A percentile compares a stretch with the other conserved stretches of the same genome.
Conservation (phyloP, 192 early-diverging fungal genomes). For the Lobosporangium transversale region DNA sequence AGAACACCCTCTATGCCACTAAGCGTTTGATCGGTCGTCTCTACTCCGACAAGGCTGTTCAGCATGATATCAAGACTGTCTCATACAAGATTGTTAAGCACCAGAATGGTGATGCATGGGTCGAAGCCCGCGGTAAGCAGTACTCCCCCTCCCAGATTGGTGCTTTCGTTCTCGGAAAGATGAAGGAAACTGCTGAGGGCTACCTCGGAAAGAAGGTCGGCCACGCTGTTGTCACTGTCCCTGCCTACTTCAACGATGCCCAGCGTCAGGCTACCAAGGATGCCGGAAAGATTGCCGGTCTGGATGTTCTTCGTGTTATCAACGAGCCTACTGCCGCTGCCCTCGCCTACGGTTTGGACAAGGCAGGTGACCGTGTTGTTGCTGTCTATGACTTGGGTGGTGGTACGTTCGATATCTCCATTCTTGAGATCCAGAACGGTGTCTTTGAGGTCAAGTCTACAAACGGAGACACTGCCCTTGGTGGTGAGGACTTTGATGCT, state of each 20-base stretch:
- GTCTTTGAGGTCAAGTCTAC: slow-evolving; percentile 99
- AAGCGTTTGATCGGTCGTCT: slow-evolving; percentile 97
- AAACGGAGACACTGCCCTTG: slow-evolving; percentile 93
- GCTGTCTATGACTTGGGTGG: slow-evolving; percentile 97
- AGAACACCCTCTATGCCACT: slow-evolving; percentile 97
- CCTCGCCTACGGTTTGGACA: slow-evolving; percentile 89
- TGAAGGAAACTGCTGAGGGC: slow-evolving; percentile 96
- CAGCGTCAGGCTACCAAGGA: slow-evolving; percentile 96
- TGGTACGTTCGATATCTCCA: slow-evolving; percentile 98
- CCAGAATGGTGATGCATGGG: slow-evolving; percentile 97
- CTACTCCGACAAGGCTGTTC: slow-evolving; percentile 90
- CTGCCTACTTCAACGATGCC: slow-evolving; percentile 98
- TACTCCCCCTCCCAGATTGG: slow-evolving; percentile 97
- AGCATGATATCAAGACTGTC: slow-evolving; percentile 88
- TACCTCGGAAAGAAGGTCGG: slow-evolving; percentile 84
- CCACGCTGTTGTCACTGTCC: slow-evolving; percentile 95
- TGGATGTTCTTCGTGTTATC: slow-evolving; percentile 91
- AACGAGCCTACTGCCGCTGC: slow-evolving; percentile 96
- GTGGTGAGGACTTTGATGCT: slow-evolving; percentile 82
- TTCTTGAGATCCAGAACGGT: slow-evolving; percentile 96
- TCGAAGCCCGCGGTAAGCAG: slow-evolving; percentile 93
- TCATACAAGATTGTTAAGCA: slow-evolving; percentile 96
- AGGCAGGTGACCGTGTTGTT: slow-evolving; percentile 84
- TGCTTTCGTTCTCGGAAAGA: slow-evolving; percentile 94
- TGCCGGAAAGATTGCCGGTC: slow-evolving; percentile 89